These are phyloP conservation scores for Clarireedia paspali DNA, from an alignment of 2,329 filamentous ascomycete species.

Conservation along the genomic window DNA sequence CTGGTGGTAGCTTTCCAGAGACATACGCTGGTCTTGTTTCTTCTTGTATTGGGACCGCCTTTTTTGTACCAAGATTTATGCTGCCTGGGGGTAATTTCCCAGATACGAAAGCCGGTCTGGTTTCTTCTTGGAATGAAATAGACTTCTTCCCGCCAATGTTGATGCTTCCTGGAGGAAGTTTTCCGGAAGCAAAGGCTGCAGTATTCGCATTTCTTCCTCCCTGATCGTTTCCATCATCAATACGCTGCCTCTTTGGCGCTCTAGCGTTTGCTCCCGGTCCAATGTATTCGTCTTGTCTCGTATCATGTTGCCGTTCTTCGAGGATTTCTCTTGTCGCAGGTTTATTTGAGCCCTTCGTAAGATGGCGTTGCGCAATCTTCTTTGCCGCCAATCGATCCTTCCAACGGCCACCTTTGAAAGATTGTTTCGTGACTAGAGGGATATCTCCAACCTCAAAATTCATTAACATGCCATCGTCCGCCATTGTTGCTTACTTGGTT, in stretches of 20 bases:
- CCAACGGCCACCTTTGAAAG: constrained; percentile 88
- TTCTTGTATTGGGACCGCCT: constrained; percentile 16
- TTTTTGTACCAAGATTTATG: constrained; percentile 25
- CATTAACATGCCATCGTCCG: constrained; percentile 88
- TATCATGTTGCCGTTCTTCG: constrained; percentile 21
- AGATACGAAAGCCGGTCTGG: constrained; percentile 20
- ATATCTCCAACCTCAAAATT: constrained; percentile 77
- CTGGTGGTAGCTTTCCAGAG: constrained; percentile 20
- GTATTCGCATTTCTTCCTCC: constrained; percentile 15
- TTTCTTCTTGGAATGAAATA: constrained; percentile 13
- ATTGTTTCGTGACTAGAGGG: constrained; percentile 51
- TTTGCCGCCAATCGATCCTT: constrained; percentile 78
- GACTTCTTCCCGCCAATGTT: constrained; percentile 17
- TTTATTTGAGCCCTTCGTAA: constrained; percentile 28
- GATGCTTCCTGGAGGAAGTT: constrained; percentile 31
- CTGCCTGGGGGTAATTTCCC: constrained; percentile 32
- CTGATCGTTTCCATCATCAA: constrained; percentile 22
- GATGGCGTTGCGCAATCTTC: constrained; percentile 51
- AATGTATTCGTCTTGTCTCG: constrained; percentile 27
- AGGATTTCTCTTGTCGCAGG: constrained; percentile 23
- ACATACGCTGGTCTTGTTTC: constrained; percentile 24
- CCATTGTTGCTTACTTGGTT: constrained; percentile 48
- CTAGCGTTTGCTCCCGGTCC: constrained; percentile 20
- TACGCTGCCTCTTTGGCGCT: constrained; percentile 39
- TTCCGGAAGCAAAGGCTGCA: constrained; percentile 28